A percentile compares a stretch with the other conserved stretches of the same genome.
phyloP scores from a whole-genome alignment of 176 grass and related monocot species.

The Oryza rufipogon region DNA sequence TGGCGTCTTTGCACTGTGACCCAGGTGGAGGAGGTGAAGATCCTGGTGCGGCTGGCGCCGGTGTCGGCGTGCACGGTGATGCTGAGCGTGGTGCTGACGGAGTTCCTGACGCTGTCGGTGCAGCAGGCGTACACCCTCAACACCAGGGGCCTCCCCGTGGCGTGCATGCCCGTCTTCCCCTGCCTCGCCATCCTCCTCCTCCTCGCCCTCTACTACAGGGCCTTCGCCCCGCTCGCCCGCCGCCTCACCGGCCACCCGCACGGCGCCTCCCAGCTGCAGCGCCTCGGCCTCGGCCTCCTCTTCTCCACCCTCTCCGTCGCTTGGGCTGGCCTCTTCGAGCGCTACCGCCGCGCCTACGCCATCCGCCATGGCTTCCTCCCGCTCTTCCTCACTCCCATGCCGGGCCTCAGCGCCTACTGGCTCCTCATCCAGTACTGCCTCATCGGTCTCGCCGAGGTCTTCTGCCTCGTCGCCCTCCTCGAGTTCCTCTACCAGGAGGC shows the following conservation, averaged over 20 bases:
- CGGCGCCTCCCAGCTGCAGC: constrained; percentile 88
- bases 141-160: constrained; percentile 73
- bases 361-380: constrained; percentile 61
- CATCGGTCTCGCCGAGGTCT: constrained; percentile 94
- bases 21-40: constrained; percentile 95
- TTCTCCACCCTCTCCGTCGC: constrained; percentile 80
- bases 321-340: constrained; percentile 81
- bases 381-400: constrained; percentile 76
- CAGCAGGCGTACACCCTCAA: constrained; percentile 97
- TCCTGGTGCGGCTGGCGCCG: constrained; percentile 78
- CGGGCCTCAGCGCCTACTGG: constrained; percentile 88
- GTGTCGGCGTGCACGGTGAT: constrained; percentile 82
- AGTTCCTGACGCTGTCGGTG: constrained; percentile 90
- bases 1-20: constrained; percentile 88
- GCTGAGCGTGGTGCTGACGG: constrained; percentile 81
- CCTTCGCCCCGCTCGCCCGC: constrained; percentile 73
- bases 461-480: constrained; percentile 79
- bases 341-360: constrained; percentile 76
- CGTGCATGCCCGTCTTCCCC: constrained; percentile 98
- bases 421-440: constrained; percentile 94
- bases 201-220: constrained; percentile 79
- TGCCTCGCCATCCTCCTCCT: constrained; percentile 83
- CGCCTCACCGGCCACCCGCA: constrained; percentile 82
- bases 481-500: constrained; percentile 99
- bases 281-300: constrained; percentile 73